Evolutionary conservation across 345 rosid genomes (phyloP).

Genomic region (Hirschfeldia incana): DNA sequence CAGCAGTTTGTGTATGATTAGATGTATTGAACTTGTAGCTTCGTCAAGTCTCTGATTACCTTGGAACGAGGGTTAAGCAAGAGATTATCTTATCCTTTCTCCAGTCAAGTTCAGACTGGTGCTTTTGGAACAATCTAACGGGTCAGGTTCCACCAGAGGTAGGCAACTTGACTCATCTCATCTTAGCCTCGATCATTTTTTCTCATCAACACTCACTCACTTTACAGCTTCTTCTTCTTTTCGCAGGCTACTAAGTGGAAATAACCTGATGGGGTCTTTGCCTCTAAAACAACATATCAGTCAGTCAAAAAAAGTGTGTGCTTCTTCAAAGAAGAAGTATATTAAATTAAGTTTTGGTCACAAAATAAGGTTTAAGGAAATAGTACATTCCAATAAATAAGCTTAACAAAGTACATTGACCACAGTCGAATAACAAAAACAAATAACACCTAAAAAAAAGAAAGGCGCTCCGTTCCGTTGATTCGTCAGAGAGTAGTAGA

Average conservation of each 20-base stretch:
- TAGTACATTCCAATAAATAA: no score
- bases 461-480: conserved; percentile 5
- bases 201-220: neutral
- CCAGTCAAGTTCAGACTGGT: no score
- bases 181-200: conserved; percentile 10
- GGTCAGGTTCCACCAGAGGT: conserved; percentile 51
- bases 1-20: no score
- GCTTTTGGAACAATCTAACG: conserved; percentile 44
- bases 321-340: no score
- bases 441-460: neutral
- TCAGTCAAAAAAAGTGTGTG: no score
- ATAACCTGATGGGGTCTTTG: conserved; percentile 46
- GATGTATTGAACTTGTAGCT: no score
- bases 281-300: conserved; percentile 51
- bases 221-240: neutral
- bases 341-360: no score
- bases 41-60: no score
- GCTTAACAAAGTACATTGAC: neutral
- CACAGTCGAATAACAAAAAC: neutral
- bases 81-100: no score
- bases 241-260: conserved; percentile 54
- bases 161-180: conserved; percentile 43
- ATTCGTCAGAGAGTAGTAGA: neutral
- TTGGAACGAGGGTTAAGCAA: no score
- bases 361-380: no score